Evolutionary conservation across 306 rosid genomes (phyloP), one percentile per base, ranked within the genome.

Genomic region (Coriaria nepalensis): DNA sequence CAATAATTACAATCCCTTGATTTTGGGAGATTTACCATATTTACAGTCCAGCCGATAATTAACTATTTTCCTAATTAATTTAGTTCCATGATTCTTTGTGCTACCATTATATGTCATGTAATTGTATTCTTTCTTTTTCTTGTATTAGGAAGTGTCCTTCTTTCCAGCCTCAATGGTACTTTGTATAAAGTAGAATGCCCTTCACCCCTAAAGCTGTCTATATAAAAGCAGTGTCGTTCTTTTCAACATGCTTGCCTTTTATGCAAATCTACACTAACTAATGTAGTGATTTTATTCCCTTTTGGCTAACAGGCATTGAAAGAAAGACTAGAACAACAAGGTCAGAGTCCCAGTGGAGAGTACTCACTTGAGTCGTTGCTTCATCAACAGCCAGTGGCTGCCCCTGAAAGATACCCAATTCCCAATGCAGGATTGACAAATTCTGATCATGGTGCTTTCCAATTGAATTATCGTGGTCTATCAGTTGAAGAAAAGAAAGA

Each of bases 401-500:
- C 83, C 5, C 79, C 90, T 13, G 90, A 55, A 50, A 60, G 67
- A 33, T 80, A 84, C 75, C 83, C 81, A 40, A 15, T 80, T 51
- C 79, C 86, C 37, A 63, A 45, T 32, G 41, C 64, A 35, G 81
- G 69, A 49, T 59, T 70, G 54, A 65, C 52, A 37, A 71, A 39
- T 36, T 10, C 64, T 50, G 59, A 45, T 43, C 64, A 61, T 33
- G 9, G 61, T n/a, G 68, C 58, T 20, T 62, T 67, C 65, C 61
- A 66, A 58, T 55, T 71, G 48, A 53, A 40, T 50, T 59, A 50
- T 57, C 73, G 42, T 57, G 67, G 35, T 53, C 40, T 58, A 14
- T 73, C 94, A 10, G 50, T 36, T 53, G 92, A 77, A 68, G 86
- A 75, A 49, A 77, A 72, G 74, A 84, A 69, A 56, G 86, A 80